phyloP scores from a whole-genome alignment of 805 yeast species.

The Kazachstania kunashirensis region DNA sequence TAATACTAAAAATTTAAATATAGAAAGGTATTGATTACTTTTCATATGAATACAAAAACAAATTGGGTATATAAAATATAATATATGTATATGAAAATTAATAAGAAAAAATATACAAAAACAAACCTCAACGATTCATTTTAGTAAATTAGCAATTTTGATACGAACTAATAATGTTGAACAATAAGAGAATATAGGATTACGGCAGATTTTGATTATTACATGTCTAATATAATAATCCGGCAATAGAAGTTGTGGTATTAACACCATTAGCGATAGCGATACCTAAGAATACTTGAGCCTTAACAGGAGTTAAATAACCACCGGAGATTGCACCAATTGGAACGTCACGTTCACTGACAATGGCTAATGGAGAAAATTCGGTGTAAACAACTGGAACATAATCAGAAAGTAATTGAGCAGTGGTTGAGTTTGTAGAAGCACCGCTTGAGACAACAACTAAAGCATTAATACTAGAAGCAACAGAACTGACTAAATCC shows the following conservation, averaged over 20 bases:
- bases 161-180: neutral
- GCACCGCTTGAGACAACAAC: slow-evolving; percentile 21
- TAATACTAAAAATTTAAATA: too few species aligned
- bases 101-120: too few species aligned
- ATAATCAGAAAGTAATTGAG: slow-evolving; percentile 9
- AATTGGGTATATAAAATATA: too few species aligned
- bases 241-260: slow-evolving; percentile 1
- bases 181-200: too few species aligned
- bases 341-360: slow-evolving; percentile 18
- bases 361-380: slow-evolving; percentile 12
- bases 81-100: too few species aligned
- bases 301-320: slow-evolving; percentile 25
- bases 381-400: slow-evolving; percentile 26
- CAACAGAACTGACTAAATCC: slow-evolving; percentile 16
- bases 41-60: too few species aligned
- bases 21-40: too few species aligned
- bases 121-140: neutral
- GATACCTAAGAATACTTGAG: slow-evolving; percentile 25
- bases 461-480: slow-evolving; percentile 18
- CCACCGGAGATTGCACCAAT: slow-evolving; percentile 25
- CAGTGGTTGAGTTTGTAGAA: slow-evolving; percentile 14
- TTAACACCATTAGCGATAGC: slow-evolving; percentile 24
- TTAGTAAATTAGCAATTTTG: too few species aligned
- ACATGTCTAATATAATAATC: neutral
- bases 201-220: too few species aligned